Conservation (phyloP, 1,284 basidiomycete species). For the Ustilago trichophora region DNA sequence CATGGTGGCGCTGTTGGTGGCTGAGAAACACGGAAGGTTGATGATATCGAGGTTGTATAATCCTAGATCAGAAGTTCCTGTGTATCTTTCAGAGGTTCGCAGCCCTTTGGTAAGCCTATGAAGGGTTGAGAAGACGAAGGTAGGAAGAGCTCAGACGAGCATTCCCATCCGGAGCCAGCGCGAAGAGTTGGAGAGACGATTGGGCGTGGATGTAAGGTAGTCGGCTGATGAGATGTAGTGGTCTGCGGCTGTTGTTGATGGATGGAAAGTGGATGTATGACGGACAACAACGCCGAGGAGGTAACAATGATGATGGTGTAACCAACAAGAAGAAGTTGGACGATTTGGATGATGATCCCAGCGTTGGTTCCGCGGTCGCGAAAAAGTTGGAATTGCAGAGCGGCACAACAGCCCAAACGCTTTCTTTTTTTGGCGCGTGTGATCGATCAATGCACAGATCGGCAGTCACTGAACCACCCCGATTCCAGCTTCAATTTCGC, state of each 20-base stretch:
- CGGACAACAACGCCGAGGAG: slow-evolving; percentile 5
- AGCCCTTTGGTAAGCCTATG: too few relatives aligned
- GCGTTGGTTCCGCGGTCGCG: slow-evolving; percentile 20
- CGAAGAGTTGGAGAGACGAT: neutral
- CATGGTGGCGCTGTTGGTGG: slow-evolving; percentile 5
- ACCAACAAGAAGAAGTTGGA: slow-evolving; percentile 11
- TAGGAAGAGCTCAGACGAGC: slow-evolving; percentile 9
- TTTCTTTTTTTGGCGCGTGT: too few relatives aligned
- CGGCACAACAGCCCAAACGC: too few relatives aligned
- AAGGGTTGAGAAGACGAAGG: neutral
- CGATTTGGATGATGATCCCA: slow-evolving; percentile 1
- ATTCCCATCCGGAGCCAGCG: slow-evolving; percentile 6
- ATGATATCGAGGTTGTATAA: too few relatives aligned
- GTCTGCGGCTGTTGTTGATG: neutral
- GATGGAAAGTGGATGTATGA: too few relatives aligned
- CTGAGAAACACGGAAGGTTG: too few relatives aligned
- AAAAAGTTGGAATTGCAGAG: slow-evolving; percentile 9
- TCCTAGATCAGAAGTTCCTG: too few relatives aligned
- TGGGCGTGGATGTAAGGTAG: too few relatives aligned
- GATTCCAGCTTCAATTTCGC: slow-evolving; percentile 1
- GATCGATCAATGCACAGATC: slow-evolving; percentile 25
- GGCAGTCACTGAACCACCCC: neutral
- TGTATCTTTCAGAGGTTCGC: too few relatives aligned
- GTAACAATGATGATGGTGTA: slow-evolving; percentile 1
- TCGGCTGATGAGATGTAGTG: neutral